Percentiles rank a stretch among this genome's conserved stretches.
phyloP scores from a whole-genome alignment of 2,329 filamentous ascomycete genomes.

The Sarocladiaceae sp. region DNA sequence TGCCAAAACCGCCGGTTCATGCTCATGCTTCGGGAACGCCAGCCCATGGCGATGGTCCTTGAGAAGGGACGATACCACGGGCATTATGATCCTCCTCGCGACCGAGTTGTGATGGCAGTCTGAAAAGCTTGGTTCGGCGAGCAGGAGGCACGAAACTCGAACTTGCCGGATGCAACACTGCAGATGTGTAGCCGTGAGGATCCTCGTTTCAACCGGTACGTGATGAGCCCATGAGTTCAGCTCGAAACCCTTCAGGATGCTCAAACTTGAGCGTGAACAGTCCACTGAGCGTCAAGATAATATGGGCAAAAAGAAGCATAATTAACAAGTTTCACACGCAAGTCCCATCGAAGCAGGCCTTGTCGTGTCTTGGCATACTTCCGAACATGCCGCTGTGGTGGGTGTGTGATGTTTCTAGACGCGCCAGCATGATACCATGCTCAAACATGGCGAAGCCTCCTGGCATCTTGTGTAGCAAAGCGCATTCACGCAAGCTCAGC shows the following conservation, averaged over 20 bases:
- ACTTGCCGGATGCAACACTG: background rate
- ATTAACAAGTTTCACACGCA: background rate
- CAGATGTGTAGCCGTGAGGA: background rate
- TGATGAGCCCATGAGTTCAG: background rate
- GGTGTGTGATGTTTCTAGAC: background rate
- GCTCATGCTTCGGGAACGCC: no score
- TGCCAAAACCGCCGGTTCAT: no score
- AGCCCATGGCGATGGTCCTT: no score
- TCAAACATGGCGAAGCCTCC: background rate
- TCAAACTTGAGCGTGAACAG: background rate
- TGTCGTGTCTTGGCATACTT: background rate
- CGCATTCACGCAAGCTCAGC: no score
- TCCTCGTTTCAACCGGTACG: background rate
- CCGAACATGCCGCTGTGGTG: background rate
- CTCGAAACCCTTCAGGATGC: background rate
- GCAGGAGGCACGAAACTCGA: background rate
- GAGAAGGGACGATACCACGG: no score
- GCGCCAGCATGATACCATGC: slow-evolving; percentile 5
- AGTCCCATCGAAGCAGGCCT: background rate
- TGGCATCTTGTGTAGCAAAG: background rate
- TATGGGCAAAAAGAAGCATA: background rate
- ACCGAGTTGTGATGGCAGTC: background rate
- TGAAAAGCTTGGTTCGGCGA: no score
- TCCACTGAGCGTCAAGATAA: background rate
- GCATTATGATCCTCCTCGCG: background rate